phyloP scores from a whole-genome alignment of 139 green algal genomes.

The Penium margaritaceum region DNA sequence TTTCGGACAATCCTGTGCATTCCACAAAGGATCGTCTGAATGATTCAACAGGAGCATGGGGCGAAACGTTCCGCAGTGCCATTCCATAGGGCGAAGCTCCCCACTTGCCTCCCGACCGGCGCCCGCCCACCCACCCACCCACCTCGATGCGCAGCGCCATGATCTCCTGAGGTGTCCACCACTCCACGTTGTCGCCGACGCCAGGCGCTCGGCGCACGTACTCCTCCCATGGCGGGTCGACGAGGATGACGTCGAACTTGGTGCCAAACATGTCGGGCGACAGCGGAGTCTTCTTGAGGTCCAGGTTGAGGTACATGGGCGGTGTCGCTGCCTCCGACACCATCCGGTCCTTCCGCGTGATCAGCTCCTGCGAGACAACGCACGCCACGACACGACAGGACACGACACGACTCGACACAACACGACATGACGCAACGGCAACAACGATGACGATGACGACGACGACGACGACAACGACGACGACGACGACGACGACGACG shows the following conservation, averaged over 20 bases:
- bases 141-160: slow-evolving; percentile 54
- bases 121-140: not conserved
- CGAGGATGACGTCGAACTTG: slow-evolving; percentile 67
- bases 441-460: no score
- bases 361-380: no score
- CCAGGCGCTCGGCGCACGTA: slow-evolving; percentile 67
- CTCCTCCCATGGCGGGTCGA: slow-evolving; percentile 79
- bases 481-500: no score
- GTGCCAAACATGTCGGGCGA: slow-evolving; percentile 33
- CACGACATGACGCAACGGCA: no score
- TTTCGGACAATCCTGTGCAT: no score
- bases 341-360: slow-evolving; percentile 60
- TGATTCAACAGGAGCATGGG: no score
- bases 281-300: slow-evolving; percentile 49
- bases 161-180: slow-evolving; percentile 70
- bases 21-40: no score
- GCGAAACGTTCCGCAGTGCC: no score
- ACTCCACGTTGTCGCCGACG: slow-evolving; percentile 49
- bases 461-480: no score
- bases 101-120: not conserved
- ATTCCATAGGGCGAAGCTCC: not conserved
- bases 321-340: slow-evolving; percentile 50
- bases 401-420: no score
- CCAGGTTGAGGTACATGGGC: slow-evolving; percentile 56
- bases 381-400: no score